Percentiles rank a stretch among this genome's conserved stretches.
Conservation (phyloP, 176 grass and related monocot genomes). For the Musa itinerans region DNA sequence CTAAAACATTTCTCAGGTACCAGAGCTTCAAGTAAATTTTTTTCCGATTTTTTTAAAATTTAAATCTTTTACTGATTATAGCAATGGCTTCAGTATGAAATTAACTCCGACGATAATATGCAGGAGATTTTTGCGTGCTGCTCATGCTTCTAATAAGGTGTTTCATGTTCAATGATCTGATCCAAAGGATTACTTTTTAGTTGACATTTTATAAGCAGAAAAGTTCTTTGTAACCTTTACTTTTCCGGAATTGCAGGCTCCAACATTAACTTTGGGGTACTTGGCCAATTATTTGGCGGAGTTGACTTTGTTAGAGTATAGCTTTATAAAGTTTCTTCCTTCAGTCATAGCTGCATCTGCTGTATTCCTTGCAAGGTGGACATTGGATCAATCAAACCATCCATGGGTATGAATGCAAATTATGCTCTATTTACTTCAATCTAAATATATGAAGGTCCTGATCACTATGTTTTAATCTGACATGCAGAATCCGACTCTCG, state of each 20-base stretch:
- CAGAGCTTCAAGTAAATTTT: slow-evolving; percentile 13
- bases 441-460: background rate
- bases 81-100: background rate
- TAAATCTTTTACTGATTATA: background rate
- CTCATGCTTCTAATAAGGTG: slow-evolving; percentile 59
- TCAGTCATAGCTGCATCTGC: slow-evolving; percentile 72
- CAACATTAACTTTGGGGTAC: slow-evolving; percentile 35
- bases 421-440: background rate
- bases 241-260: slow-evolving; percentile 30
- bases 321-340: slow-evolving; percentile 72
- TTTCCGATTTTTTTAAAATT: slow-evolving; percentile 14
- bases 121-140: slow-evolving; percentile 88
- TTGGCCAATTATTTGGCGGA: slow-evolving; percentile 81
- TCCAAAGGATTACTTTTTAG: background rate
- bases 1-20: slow-evolving; percentile 79
- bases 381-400: slow-evolving; percentile 53
- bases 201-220: too few relatives aligned
- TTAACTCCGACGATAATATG: background rate
- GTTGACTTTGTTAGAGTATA: slow-evolving; percentile 50
- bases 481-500: slow-evolving; percentile 61
- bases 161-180: background rate
- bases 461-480: slow-evolving; percentile 11
- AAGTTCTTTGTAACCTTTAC: background rate
- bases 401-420: slow-evolving; percentile 64
- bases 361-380: slow-evolving; percentile 82